These are phyloP conservation scores for Telopea speciosissima DNA, from an alignment of 177 flowering plant species.

Conservation along the genomic window DNA sequence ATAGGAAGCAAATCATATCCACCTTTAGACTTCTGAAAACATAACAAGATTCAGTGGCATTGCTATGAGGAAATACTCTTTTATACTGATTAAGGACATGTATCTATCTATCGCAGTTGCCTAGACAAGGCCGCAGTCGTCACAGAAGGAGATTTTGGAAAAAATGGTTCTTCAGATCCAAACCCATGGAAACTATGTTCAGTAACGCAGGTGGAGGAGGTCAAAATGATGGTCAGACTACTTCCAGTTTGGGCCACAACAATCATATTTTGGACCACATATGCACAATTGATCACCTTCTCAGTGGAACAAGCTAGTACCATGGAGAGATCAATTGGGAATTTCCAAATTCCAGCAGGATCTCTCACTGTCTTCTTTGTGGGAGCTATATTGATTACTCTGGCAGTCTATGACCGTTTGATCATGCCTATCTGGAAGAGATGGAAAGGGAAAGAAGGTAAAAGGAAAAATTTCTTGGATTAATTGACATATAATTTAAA, in stretches of 20 bases:
- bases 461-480: neutral
- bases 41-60: too few species aligned
- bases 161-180: conserved; percentile 6
- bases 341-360: conserved; percentile 48
- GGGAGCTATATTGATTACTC: conserved; percentile 8
- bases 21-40: too few species aligned
- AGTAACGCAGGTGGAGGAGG: conserved; percentile 60
- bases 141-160: conserved; percentile 8
- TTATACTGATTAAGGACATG: too few species aligned
- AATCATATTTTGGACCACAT: conserved; percentile 79
- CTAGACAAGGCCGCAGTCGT: conserved; percentile 16
- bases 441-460: conserved; percentile 50
- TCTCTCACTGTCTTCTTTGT: conserved; percentile 12
- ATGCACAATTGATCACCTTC: conserved; percentile 87
- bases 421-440: conserved; percentile 20
- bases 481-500: too few species aligned
- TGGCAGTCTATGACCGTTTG: conserved; percentile 11
- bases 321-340: conserved; percentile 53
- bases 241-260: conserved; percentile 93
- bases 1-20: too few species aligned
- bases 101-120: conserved; percentile 24
- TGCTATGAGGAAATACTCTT: too few species aligned
- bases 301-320: conserved; percentile 75
- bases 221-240: conserved; percentile 65
- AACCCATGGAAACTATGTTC: conserved; percentile 16